Conservation (phyloP, 495 filamentous ascomycete genomes). For the Emericellopsis terricola region DNA sequence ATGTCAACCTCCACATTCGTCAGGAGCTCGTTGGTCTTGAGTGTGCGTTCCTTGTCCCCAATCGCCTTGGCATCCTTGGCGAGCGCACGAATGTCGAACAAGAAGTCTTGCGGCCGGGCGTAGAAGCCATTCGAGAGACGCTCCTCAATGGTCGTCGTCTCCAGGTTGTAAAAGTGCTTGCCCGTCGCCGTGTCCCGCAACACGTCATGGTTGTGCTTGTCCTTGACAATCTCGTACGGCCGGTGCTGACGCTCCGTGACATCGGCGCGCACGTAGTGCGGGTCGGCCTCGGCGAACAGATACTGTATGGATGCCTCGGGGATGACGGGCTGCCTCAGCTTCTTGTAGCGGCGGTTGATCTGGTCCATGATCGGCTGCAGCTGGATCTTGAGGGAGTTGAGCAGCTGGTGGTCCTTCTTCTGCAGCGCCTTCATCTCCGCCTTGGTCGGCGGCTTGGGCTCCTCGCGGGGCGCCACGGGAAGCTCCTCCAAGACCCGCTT, state of each 20-base stretch:
- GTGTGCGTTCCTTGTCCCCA: conserved; percentile 55
- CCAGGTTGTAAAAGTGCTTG: conserved; percentile 87
- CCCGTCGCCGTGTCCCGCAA: conserved; percentile 48
- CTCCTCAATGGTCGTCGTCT: conserved; percentile 85
- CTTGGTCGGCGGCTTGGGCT: conserved; percentile 42
- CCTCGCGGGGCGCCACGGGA: conserved; percentile 52
- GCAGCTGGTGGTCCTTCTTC: conserved; percentile 55
- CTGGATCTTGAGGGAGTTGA: conserved; percentile 72
- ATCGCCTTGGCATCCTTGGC: conserved; percentile 63
- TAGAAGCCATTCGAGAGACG: conserved; percentile 91
- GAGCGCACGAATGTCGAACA: conserved; percentile 66
- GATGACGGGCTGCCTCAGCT: conserved; percentile 65
- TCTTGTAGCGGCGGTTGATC: conserved; percentile 66
- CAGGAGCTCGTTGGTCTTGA: conserved; percentile 78
- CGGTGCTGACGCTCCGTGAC: conserved; percentile 41
- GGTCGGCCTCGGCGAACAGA: conserved; percentile 65
- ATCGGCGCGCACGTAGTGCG: conserved; percentile 64
- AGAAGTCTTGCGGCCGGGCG: conserved; percentile 69
- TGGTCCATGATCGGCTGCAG: conserved; percentile 93
- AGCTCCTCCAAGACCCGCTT: conserved; percentile 64
- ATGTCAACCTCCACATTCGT: conserved; percentile 90
- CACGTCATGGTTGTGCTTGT: conserved; percentile 56
- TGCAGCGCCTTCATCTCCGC: conserved; percentile 67
- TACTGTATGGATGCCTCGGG: conserved; percentile 55
- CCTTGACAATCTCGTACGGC: conserved; percentile 56